phyloP scores from a whole-genome alignment of 2,329 filamentous ascomycete genomes.

The Phaeosphaeriaceae sp. region DNA sequence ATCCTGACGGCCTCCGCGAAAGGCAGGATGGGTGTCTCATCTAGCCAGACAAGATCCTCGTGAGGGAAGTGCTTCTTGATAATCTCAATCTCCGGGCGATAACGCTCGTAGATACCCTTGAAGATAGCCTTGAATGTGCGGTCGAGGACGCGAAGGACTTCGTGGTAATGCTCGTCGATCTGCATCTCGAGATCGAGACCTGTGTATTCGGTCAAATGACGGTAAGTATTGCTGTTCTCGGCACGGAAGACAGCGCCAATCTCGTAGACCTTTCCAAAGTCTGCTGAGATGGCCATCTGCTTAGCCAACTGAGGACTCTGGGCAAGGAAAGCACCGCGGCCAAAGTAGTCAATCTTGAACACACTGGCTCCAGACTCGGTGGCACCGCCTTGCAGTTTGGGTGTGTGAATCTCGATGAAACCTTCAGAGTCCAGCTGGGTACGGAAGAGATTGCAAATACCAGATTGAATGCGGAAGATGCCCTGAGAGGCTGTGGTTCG shows the following conservation, averaged over 20 bases:
- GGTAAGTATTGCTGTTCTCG: conserved; percentile 94
- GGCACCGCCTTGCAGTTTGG: conserved; percentile 87
- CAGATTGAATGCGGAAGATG: conserved; percentile 86
- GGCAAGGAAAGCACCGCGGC: conserved; percentile 82
- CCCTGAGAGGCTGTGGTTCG: conserved; percentile 86
- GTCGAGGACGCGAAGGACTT: conserved; percentile 81
- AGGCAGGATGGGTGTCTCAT: conserved; percentile 80
- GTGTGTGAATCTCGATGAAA: conserved; percentile 93
- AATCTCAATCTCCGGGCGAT: conserved; percentile 75
- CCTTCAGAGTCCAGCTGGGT: conserved; percentile 73
- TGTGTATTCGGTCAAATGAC: conserved; percentile 93
- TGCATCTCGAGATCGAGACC: conserved; percentile 93
- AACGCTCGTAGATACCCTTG: conserved; percentile 72
- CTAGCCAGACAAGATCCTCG: conserved; percentile 84
- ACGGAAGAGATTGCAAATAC: conserved; percentile 81
- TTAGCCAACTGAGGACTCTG: conserved; percentile 93
- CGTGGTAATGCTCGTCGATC: conserved; percentile 87
- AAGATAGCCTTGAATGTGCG: conserved; percentile 81
- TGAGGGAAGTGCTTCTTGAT: conserved; percentile 87
- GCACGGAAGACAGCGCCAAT: conserved; percentile 90
- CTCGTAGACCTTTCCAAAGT: conserved; percentile 89
- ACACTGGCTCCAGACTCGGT: conserved; percentile 92
- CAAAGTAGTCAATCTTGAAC: conserved; percentile 92
- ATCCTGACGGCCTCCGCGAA: conserved; percentile 82
- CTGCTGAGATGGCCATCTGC: conserved; percentile 89